Conservation (phyloP, 768 basidiomycete species). For the Postia placenta region DNA sequence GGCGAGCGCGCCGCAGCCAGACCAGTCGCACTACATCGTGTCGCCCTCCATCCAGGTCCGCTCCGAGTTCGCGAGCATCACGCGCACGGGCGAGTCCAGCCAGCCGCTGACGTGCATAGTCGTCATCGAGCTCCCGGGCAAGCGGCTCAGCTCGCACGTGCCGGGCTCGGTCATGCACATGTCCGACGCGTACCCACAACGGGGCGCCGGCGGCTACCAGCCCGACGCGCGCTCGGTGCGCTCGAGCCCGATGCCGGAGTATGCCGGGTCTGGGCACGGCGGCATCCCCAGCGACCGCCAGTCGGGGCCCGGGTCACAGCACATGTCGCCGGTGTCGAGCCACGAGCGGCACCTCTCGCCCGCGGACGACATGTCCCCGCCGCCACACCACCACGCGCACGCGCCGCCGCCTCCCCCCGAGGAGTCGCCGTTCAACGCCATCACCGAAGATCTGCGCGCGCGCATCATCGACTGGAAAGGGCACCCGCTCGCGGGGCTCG, state of each 20-base stretch:
- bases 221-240: constrained; percentile 11
- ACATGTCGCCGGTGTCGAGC: constrained; percentile 14
- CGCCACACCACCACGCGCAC: no score
- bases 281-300: constrained; percentile 8
- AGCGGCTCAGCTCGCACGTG: constrained; percentile 38
- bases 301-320: constrained; percentile 11
- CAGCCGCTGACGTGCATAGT: constrained; percentile 94
- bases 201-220: constrained; percentile 2
- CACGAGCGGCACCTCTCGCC: constrained; percentile 9
- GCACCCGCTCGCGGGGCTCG: constrained; percentile 84
- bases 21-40: constrained; percentile 66
- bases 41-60: constrained; percentile 92
- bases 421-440: constrained; percentile 72
- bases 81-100: constrained; percentile 59
- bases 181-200: constrained; percentile 1
- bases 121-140: constrained; percentile 84
- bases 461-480: constrained; percentile 97
- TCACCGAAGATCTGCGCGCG: constrained; percentile 84
- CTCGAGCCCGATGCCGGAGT: constrained; percentile 9
- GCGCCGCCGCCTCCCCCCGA: no score
- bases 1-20: constrained; percentile 28
- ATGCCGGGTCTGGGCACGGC: constrained; percentile 9
- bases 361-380: constrained; percentile 11
- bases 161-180: constrained; percentile 22
- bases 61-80: constrained; percentile 82